Conservation (phyloP, 768 basidiomycete species). For the Plicaturopsis crispa region DNA sequence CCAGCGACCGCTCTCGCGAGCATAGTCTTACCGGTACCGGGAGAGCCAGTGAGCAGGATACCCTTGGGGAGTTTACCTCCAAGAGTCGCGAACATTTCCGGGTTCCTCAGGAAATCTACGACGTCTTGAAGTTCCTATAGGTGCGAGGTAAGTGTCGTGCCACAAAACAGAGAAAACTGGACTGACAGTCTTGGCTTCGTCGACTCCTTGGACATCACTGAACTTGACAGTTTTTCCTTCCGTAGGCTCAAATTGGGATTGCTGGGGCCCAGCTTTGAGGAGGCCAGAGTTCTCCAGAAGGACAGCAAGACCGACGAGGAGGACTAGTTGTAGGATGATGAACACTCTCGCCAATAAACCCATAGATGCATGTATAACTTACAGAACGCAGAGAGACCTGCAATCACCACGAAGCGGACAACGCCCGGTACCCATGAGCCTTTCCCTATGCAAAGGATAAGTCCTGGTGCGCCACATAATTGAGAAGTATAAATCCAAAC, state of each 20-base stretch:
- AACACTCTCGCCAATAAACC: background rate
- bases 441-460: constrained; percentile 38
- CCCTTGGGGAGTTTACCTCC: constrained; percentile 96
- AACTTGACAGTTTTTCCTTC: constrained; percentile 84
- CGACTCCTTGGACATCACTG: constrained; percentile 93
- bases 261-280: constrained; percentile 79
- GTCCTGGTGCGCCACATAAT: background rate
- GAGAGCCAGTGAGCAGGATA: constrained; percentile 83
- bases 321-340: constrained; percentile 33
- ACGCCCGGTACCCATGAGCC: constrained; percentile 59
- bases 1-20: constrained; percentile 96
- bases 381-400: constrained; percentile 61
- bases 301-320: constrained; percentile 81
- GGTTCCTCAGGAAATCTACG: constrained; percentile 93
- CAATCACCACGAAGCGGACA: constrained; percentile 51
- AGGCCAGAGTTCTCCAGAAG: constrained; percentile 91
- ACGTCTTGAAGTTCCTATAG: constrained; percentile 85
- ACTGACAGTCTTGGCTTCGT: constrained; percentile 89
- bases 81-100: constrained; percentile 79
- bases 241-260: constrained; percentile 76
- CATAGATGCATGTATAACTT: constrained; percentile 19
- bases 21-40: constrained; percentile 97
- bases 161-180: constrained; percentile 6
- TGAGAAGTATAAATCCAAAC: constrained; percentile 18
- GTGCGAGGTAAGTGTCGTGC: background rate